phyloP scores from a whole-genome alignment of 2,329 filamentous ascomycete genomes.

The Fusarium albidum region DNA sequence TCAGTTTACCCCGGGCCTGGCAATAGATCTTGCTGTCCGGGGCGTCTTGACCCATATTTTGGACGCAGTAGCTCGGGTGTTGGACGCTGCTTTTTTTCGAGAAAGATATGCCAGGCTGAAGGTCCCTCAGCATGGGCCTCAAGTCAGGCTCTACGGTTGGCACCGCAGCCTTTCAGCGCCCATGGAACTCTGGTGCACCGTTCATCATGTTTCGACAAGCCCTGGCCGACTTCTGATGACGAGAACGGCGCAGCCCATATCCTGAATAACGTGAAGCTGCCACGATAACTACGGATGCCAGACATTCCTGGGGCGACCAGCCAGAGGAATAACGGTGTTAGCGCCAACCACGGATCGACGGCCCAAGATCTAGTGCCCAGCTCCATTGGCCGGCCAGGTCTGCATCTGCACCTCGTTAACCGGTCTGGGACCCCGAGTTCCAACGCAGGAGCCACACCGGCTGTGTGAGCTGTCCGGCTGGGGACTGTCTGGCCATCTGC shows the following conservation, averaged over 20 bases:
- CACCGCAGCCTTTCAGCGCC: not conserved
- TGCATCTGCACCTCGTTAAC: conserved; percentile 13
- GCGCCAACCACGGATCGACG: conserved; percentile 34
- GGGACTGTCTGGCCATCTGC: conserved; percentile 1
- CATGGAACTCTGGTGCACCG: not conserved
- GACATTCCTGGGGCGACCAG: not conserved
- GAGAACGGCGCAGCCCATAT: not conserved
- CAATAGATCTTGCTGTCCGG: not conserved
- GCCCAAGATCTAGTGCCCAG: conserved; percentile 4
- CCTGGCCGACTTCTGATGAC: conserved; percentile 1
- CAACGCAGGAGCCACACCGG: not conserved
- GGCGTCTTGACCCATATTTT: not conserved
- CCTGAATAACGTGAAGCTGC: not conserved
- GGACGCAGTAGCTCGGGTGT: not conserved
- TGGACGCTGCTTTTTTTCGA: conserved; percentile 2
- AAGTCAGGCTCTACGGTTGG: not conserved
- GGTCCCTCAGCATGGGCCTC: conserved; percentile 2
- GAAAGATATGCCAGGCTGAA: not conserved
- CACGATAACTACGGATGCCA: not conserved
- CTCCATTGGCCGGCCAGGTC: conserved; percentile 26
- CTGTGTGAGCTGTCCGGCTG: not conserved
- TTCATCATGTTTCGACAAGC: not conserved
- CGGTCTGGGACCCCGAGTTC: conserved; percentile 7
- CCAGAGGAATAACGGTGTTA: conserved; percentile 7
- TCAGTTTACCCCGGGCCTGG: not conserved